phyloP scores from a whole-genome alignment of 202 grass and related monocot species.

The Carex arenaria region DNA sequence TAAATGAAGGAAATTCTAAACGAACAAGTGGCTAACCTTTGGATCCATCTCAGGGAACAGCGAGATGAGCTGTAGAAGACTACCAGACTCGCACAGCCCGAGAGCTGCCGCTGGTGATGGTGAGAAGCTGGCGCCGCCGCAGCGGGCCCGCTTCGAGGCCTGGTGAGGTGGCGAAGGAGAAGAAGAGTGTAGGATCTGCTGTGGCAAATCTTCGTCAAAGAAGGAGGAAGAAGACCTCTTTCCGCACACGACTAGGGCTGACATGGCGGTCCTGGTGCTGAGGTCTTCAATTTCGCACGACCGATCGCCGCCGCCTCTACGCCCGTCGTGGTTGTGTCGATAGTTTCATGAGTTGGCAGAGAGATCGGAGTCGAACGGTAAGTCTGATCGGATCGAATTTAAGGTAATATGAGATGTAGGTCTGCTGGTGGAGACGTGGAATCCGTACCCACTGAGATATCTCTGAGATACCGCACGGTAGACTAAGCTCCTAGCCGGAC shows the following conservation, averaged over 20 bases:
- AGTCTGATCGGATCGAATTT: conserved; percentile 7
- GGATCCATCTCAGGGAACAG: conserved; percentile 89
- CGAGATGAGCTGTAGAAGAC: conserved; percentile 43
- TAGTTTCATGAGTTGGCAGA: conserved; percentile 12
- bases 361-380: neutral
- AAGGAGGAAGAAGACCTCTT: conserved; percentile 99
- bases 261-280: conserved; percentile 63
- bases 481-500: too few relatives aligned
- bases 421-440: neutral
- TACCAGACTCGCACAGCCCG: conserved; percentile 24
- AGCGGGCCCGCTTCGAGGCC: conserved; percentile 65
- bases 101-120: conserved; percentile 6
- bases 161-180: conserved; percentile 36
- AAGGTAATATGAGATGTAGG: neutral
- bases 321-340: conserved; percentile 39
- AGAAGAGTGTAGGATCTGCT: conserved; percentile 46
- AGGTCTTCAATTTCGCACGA: conserved; percentile 21
- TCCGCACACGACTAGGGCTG: conserved; percentile 93
- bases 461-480: too few relatives aligned
- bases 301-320: conserved; percentile 38
- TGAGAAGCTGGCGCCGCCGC: conserved; percentile 34
- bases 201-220: conserved; percentile 52
- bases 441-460: too few relatives aligned
- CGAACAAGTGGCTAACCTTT: conserved; percentile 33
- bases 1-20: neutral